Conservation (phyloP, 2,329 filamentous ascomycete genomes). For the Cladosporium oxysporum region DNA sequence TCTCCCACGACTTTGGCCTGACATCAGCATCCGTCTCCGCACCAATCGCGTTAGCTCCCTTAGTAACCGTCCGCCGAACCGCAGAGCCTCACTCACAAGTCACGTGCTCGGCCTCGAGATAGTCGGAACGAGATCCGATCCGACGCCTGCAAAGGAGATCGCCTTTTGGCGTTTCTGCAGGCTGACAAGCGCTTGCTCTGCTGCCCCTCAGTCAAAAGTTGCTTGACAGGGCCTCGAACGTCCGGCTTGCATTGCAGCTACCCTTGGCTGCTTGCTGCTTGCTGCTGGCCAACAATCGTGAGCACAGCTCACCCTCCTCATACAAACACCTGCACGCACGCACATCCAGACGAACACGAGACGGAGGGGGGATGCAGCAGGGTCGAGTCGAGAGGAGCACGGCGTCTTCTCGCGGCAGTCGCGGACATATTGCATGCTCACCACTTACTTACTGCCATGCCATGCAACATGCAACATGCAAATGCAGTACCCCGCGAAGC, state of each 20-base stretch:
- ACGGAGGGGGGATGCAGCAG: neutral
- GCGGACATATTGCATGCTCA: neutral
- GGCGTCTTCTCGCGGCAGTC: neutral
- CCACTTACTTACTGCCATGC: neutral
- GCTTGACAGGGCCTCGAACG: slow-evolving; percentile 2
- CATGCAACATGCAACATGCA: slow-evolving; percentile 1
- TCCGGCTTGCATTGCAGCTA: slow-evolving; percentile 7
- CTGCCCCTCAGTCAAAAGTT: slow-evolving; percentile 1
- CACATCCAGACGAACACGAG: slow-evolving; percentile 1
- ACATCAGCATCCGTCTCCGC: slow-evolving; percentile 8
- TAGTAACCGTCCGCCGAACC: slow-evolving; percentile 5
- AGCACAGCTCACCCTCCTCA: neutral
- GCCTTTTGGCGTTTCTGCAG: slow-evolving; percentile 1
- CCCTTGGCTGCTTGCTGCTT: neutral
- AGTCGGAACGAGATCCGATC: neutral
- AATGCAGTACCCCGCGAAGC: slow-evolving; percentile 7
- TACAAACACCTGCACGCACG: slow-evolving; percentile 4
- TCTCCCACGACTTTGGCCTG: neutral
- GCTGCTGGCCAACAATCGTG: neutral
- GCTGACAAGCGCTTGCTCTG: slow-evolving; percentile 8
- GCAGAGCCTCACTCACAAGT: slow-evolving; percentile 12
- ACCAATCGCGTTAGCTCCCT: slow-evolving; percentile 20
- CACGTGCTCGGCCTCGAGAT: neutral
- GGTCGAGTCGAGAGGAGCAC: neutral
- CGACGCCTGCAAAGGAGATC: slow-evolving; percentile 7